Evolutionary conservation across 257 asterid species (phyloP), one percentile per base, ranked within the genome.

Genomic region (Solanum clarkiae): DNA sequence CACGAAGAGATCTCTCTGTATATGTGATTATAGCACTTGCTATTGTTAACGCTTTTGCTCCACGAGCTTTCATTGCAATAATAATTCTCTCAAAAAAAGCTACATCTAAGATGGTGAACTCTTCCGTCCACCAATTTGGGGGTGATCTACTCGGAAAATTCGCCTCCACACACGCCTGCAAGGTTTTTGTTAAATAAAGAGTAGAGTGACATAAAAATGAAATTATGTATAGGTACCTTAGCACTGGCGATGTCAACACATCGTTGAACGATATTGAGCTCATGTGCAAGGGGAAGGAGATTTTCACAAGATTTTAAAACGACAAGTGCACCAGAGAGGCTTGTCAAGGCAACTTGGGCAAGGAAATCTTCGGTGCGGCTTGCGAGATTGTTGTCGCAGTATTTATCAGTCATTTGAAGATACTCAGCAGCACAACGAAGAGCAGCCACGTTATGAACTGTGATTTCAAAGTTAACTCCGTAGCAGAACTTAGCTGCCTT

Each of bases 61-160:
- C 98, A 74, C 98, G 84, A 4, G 89, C 15, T 59, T 92, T 93
- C 97, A 97, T 95, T 18, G 97, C 60, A 2, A 89, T 53, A 0
- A 95, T 87, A 18, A 95, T 90, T 80, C 89, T 92, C 22, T 90
- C 91, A 17, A 97, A 97, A 92, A 93, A 94, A n/a, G 20, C 42
- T 66, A 92, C 86, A 85, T 88, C 97, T 49, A 97, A 60, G 88
- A 97, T 94, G 5, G 96, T 90, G 8, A 97, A 91, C 95, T 96
- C 99, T 71, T 96, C 98, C 9, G 99, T 95, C 99, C 99, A 96
- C 99, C 98, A 96, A 75, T 96, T 96, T 16, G 97, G 95, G 16
- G 98, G 98, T 68, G 98, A 94, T 45, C 98, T 94, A 91, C 99
- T 93, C 6, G 99, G 98, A 87, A 94, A 97, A 80, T 95, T 95